Conservation (phyloP, 306 rosid genomes). For the Citrullus colocynthis region DNA sequence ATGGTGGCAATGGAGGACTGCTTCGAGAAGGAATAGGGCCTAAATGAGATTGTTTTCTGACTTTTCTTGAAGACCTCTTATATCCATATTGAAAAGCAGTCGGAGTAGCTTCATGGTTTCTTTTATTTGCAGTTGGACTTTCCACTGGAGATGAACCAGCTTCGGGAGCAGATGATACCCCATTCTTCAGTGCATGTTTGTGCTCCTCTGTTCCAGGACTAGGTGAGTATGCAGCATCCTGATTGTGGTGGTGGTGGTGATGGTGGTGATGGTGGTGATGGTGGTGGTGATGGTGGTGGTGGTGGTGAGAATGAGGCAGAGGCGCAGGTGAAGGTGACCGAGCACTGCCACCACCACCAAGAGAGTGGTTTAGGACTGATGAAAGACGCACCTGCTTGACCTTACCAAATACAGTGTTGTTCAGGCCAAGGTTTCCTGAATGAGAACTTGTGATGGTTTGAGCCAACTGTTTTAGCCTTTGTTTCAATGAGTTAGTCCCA, state of each 20-base stretch:
- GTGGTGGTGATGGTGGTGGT: not conserved
- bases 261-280: constrained; percentile 10
- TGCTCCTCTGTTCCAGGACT: constrained; percentile 16
- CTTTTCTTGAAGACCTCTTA: constrained; percentile 24
- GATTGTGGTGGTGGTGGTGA: constrained; percentile 26
- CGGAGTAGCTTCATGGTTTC: constrained; percentile 28
- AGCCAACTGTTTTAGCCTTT: constrained; percentile 66
- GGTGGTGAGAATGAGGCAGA: constrained; percentile 29
- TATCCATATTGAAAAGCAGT: constrained; percentile 36
- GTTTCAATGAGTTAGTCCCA: constrained; percentile 45
- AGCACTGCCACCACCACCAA: constrained; percentile 32
- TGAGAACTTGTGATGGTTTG: constrained; percentile 66
- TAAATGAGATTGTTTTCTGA: constrained; percentile 23
- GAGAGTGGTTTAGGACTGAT: constrained; percentile 52
- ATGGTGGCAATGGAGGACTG: constrained; percentile 28
- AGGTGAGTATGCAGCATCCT: constrained; percentile 39
- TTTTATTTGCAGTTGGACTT: constrained; percentile 23
- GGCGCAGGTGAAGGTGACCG: constrained; percentile 64
- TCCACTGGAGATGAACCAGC: constrained; percentile 27
- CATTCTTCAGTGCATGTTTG: constrained; percentile 11
- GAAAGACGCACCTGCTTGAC: constrained; percentile 89
- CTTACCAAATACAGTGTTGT: constrained; percentile 69
- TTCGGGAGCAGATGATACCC: not conserved
- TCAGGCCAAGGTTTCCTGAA: constrained; percentile 69
- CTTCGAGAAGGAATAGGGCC: constrained; percentile 40